Percentiles rank a stretch among this genome's conserved stretches.
These are phyloP conservation scores for Daldinia eschscholtzii DNA, from an alignment of 2,329 filamentous ascomycete genomes.

Conservation along the genomic window DNA sequence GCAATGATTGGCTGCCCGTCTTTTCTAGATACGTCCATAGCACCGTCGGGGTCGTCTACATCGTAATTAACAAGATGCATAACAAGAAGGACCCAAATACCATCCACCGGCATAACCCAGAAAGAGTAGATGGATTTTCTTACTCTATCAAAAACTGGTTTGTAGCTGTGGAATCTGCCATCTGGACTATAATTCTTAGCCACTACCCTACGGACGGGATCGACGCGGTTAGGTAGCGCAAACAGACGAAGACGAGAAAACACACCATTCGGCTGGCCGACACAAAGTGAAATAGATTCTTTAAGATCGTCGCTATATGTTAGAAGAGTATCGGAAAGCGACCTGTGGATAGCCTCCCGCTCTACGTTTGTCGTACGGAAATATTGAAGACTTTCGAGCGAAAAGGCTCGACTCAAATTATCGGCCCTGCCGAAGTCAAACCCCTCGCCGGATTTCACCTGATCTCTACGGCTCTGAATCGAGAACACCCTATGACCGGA, in stretches of 20 bases:
- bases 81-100: neutral
- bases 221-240: neutral
- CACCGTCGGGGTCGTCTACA: neutral
- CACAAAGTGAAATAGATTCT: conserved; percentile 4
- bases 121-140: conserved; percentile 3
- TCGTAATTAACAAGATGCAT: neutral
- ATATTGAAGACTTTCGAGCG: neutral
- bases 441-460: no score
- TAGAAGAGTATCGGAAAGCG: neutral
- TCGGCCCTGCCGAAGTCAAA: neutral
- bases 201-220: neutral
- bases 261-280: neutral
- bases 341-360: neutral
- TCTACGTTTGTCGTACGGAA: neutral
- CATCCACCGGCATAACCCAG: conserved; percentile 1
- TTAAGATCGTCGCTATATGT: neutral
- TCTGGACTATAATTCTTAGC: neutral
- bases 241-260: neutral
- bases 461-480: neutral
- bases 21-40: neutral
- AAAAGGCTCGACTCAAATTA: neutral
- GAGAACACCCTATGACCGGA: neutral
- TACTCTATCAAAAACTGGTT: neutral
- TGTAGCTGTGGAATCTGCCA: neutral
- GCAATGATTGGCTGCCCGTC: neutral